These are phyloP conservation scores for Vicia villosa DNA, from an alignment of 306 rosid genomes.

Conservation along the genomic window DNA sequence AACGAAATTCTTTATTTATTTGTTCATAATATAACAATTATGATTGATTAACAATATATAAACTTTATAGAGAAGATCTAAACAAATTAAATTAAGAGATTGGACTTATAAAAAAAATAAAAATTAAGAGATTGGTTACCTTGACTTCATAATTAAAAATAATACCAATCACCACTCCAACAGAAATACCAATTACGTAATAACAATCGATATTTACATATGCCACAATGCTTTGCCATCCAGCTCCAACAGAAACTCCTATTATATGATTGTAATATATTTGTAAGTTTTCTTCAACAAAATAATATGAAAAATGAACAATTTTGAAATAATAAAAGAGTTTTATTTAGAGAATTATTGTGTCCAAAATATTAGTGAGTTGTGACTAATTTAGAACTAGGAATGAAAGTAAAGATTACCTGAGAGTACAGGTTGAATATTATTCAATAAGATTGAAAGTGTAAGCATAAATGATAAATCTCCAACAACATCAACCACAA, in stretches of 20 bases:
- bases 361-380: not conserved
- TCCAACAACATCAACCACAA: constrained; percentile 47
- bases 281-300: not conserved
- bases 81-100: not conserved
- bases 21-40: no score
- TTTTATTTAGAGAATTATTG: not conserved
- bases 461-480: constrained; percentile 51
- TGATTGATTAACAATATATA: not conserved
- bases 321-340: not conserved
- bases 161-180: constrained; percentile 49
- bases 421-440: constrained; percentile 63
- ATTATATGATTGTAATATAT: not conserved
- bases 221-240: constrained; percentile 63
- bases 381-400: not conserved
- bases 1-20: no score
- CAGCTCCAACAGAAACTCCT: constrained; percentile 68
- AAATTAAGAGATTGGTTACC: constrained; percentile 29
- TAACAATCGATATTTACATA: constrained; percentile 57
- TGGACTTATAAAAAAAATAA: no score
- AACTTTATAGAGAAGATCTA: not conserved
- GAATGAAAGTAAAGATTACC: constrained; percentile 40
- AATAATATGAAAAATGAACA: not conserved
- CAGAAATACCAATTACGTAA: constrained; percentile 57
- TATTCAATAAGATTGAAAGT: constrained; percentile 57
- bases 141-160: constrained; percentile 36